Base-by-base conservation (phyloP, 305 asterid genomes). In the Rubia balearica region DNA sequence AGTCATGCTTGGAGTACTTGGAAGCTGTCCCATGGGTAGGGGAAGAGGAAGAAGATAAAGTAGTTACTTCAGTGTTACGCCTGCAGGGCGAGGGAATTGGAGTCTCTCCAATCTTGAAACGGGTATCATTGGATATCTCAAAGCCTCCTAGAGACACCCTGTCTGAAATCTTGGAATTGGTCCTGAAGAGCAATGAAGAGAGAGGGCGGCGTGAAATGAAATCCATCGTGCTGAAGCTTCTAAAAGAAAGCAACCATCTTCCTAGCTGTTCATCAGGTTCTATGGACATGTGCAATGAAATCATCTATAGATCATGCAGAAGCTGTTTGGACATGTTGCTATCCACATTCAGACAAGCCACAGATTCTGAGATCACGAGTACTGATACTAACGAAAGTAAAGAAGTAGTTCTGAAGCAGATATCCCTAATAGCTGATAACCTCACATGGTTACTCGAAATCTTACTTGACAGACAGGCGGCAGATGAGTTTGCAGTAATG, bases 11-110 rank as follows among this genome's bases (percentile, higher is more conserved):
- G 84, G 97, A 89, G 72, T 88, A 88, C 88, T 85, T 94, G 83
- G 98, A 94, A 85, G 97, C 98, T 16, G 98, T 85, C 71, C 98
- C 98, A 0, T 94, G 98, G 98, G 96, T 88, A 14, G 98, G 98
- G 53, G 95, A 91, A 76, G 98, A 94, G 68, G 98, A 94, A 77
- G 98, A 93, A 78, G 91, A 89, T 75, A 89, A 79, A 71, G 98
- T 94, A 53, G 91, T 94, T 67, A 76, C 92, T 24, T 85, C 88
- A 8, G 85, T 94, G 68, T 69, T 78, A 66, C 86, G 74, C 66
- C 92, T 94, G 30, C 86, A 85, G 76, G 80, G 80, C 14, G 95
- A 91, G 79, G 91, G 91, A 75, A 69, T 85, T 27, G 83, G 85
- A 74, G 91, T 90, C 57, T 78, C 78, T 76, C 95, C 97, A 0